Conservation (phyloP, 331 rosid species). For the Telfairia occidentalis region DNA sequence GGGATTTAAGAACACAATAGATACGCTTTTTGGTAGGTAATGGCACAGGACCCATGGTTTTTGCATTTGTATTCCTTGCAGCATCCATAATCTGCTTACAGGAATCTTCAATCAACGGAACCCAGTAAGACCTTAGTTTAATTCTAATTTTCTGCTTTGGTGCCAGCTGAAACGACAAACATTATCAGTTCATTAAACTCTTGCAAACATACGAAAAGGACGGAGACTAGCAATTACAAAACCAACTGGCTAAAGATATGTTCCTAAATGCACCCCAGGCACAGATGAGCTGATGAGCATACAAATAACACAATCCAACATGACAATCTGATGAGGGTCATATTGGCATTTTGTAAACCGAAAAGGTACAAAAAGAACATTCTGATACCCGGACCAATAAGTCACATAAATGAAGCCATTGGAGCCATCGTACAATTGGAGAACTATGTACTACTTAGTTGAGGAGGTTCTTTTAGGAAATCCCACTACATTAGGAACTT, state of each 20-base stretch:
- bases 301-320: background rate
- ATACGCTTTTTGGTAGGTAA: slow-evolving; percentile 81
- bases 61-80: slow-evolving; percentile 88
- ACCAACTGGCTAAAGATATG: background rate
- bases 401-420: background rate
- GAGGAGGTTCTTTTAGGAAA: background rate
- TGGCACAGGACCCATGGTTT: slow-evolving; percentile 98
- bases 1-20: slow-evolving; percentile 81
- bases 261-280: background rate
- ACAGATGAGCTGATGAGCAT: background rate
- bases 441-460: background rate
- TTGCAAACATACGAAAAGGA: background rate
- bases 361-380: background rate
- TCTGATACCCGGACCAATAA: background rate
- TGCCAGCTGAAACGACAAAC: slow-evolving; percentile 44
- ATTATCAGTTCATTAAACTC: slow-evolving; percentile 11
- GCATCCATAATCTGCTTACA: slow-evolving; percentile 97
- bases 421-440: background rate
- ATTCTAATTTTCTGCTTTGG: slow-evolving; percentile 96
- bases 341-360: background rate
- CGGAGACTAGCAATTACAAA: background rate
- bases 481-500: background rate
- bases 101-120: slow-evolving; percentile 82
- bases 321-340: background rate
- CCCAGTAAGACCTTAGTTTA: slow-evolving; percentile 94